These are phyloP conservation scores for Lachnellula cervina DNA, from an alignment of 2,329 filamentous ascomycete genomes.

Conservation along the genomic window DNA sequence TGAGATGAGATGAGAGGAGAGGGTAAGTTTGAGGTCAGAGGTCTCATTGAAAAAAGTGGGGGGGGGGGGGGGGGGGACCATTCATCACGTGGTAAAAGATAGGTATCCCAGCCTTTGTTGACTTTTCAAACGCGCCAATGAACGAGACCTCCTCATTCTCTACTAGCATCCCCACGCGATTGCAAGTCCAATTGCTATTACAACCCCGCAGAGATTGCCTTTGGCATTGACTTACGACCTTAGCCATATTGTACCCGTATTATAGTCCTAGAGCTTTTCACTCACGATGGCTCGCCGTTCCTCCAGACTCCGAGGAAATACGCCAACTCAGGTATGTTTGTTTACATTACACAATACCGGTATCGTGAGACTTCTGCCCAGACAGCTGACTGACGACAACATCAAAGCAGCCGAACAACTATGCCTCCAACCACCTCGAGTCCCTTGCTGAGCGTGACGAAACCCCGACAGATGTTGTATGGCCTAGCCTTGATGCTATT, in stretches of 20 bases:
- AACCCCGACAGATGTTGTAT: conserved; percentile 14
- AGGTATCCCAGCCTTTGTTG: conserved; percentile 48
- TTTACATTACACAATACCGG: background rate
- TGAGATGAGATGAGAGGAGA: too few relatives aligned
- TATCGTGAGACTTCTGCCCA: background rate
- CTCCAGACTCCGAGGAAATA: conserved; percentile 28
- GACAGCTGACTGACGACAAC: background rate
- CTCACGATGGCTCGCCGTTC: conserved; percentile 24
- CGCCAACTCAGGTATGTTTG: conserved; percentile 27
- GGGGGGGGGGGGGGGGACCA: too few relatives aligned
- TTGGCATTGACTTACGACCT: background rate
- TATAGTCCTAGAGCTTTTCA: background rate
- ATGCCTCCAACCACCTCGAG: conserved; percentile 21
- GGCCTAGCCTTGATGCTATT: conserved; percentile 21
- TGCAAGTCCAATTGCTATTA: background rate
- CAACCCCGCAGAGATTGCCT: background rate
- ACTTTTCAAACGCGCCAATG: conserved; percentile 74
- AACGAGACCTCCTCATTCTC: conserved; percentile 35
- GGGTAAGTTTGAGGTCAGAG: too few relatives aligned
- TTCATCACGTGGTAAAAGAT: too few relatives aligned
- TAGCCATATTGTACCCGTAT: background rate
- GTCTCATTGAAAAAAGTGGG: too few relatives aligned
- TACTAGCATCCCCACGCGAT: background rate
- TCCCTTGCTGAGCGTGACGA: conserved; percentile 31
- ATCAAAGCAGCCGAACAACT: conserved; percentile 8